Percentiles rank a stretch among this genome's conserved stretches.
phyloP scores from a whole-genome alignment of 805 yeast genomes.

The Saturnispora serradocipensis region DNA sequence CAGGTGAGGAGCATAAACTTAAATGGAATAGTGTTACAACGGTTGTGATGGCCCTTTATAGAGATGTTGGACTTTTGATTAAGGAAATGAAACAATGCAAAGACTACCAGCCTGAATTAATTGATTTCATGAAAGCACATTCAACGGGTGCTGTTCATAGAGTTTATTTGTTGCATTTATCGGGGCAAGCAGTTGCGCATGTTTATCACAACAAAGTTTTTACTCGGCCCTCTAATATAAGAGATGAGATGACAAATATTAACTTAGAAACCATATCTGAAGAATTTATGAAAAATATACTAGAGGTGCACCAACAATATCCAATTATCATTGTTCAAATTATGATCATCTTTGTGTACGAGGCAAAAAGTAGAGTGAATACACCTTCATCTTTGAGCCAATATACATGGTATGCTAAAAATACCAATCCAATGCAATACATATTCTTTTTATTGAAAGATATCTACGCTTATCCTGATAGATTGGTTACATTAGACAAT shows the following conservation, averaged over 20 bases:
- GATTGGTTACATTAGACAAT: conserved; percentile 4
- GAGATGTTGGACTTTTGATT: conserved; percentile 7
- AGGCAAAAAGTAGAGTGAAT: conserved; percentile 8
- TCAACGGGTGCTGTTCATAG: conserved; percentile 53
- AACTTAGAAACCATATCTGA: conserved; percentile 2
- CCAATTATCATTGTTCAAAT: conserved; percentile 6
- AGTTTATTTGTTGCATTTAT: conserved; percentile 9
- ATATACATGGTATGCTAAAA: conserved; percentile 12
- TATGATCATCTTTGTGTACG: conserved; percentile 8
- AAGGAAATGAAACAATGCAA: conserved; percentile 11
- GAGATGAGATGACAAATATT: conserved; percentile 6
- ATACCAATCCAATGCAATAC: conserved; percentile 13
- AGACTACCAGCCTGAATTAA: conserved; percentile 45
- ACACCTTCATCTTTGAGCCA: not conserved
- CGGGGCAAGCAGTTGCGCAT: conserved; percentile 8
- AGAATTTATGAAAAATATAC: conserved; percentile 4
- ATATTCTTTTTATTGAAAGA: conserved; percentile 11
- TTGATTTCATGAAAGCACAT: conserved; percentile 77
- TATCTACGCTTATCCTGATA: conserved; percentile 10
- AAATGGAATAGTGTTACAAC: conserved; percentile 9
- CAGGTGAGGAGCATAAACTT: conserved; percentile 6
- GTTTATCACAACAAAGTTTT: conserved; percentile 11
- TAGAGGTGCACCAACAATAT: conserved; percentile 2
- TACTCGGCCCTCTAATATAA: conserved; percentile 5
- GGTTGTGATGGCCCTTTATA: conserved; percentile 11